A percentile compares a stretch with the other conserved stretches of the same genome.
phyloP scores from a whole-genome alignment of 2,329 filamentous ascomycete genomes.

The Ceratocystis albifundus region DNA sequence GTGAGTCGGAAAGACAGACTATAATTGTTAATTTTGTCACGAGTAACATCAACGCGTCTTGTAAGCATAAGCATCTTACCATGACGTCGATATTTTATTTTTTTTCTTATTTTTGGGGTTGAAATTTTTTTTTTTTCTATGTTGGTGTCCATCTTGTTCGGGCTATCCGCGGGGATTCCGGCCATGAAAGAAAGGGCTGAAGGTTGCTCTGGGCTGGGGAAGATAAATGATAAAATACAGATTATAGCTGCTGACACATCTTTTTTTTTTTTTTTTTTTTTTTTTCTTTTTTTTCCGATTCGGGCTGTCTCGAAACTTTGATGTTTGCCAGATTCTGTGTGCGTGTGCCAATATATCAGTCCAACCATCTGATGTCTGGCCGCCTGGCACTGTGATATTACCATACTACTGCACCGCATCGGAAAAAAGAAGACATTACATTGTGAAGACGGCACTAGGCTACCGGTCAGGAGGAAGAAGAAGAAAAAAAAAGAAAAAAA shows the following conservation, averaged over 20 bases:
- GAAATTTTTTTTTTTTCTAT: background rate
- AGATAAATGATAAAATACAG: too few relatives aligned
- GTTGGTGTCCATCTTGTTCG: background rate
- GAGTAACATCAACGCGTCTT: too few relatives aligned
- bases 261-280: too few relatives aligned
- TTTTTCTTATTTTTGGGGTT: background rate
- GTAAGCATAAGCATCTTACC: background rate
- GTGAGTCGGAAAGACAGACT: background rate
- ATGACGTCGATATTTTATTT: background rate
- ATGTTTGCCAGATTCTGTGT: background rate
- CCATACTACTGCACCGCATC: too few relatives aligned
- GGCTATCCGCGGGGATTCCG: background rate
- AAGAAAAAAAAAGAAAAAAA: too few relatives aligned
- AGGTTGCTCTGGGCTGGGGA: background rate
- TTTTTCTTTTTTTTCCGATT: too few relatives aligned
- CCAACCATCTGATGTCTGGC: constrained; percentile 6
- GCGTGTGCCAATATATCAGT: background rate
- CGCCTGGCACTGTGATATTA: too few relatives aligned
- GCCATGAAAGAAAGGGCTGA: background rate
- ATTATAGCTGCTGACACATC: background rate
- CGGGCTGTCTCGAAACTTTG: too few relatives aligned
- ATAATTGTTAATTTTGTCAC: background rate
- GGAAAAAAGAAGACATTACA: too few relatives aligned
- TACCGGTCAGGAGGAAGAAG: background rate
- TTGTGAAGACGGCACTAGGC: background rate